A percentile compares a stretch with the other conserved stretches of the same genome.
These are phyloP conservation scores for Globisporangium takayamanum DNA, from an alignment of 352 stramenopile genomes.

Conservation along the genomic window DNA sequence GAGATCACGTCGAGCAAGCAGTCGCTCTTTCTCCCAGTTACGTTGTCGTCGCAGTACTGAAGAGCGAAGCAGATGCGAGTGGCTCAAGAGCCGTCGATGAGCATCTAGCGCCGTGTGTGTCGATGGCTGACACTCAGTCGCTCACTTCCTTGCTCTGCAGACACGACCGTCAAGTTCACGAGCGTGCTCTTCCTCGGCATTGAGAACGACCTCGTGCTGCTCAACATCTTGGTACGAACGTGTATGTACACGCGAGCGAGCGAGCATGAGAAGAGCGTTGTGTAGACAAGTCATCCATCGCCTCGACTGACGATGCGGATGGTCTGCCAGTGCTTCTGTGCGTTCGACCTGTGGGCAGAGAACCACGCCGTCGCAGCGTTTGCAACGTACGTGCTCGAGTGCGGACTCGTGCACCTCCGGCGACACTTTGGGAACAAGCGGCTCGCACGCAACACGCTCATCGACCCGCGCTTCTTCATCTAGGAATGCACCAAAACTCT, in stretches of 20 bases:
- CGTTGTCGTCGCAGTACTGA: neutral
- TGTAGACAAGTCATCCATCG: too few species aligned
- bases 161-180: constrained; percentile 47
- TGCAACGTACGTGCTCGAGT: constrained; percentile 53
- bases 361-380: constrained; percentile 62
- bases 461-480: constrained; percentile 68
- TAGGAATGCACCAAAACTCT: constrained; percentile 20
- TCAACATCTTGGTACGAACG: constrained; percentile 74
- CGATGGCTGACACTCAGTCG: neutral
- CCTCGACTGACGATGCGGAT: neutral
- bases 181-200: constrained; percentile 65
- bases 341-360: constrained; percentile 57
- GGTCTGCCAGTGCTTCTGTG: constrained; percentile 47
- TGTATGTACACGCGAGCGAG: neutral
- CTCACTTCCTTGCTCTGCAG: constrained; percentile 14
- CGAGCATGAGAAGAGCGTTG: neutral
- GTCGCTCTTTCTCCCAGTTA: constrained; percentile 62
- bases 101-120: neutral
- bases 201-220: constrained; percentile 85
- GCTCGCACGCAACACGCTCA: constrained; percentile 45
- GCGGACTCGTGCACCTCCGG: constrained; percentile 27
- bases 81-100: neutral
- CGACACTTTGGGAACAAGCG: constrained; percentile 36
- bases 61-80: neutral
- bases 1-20: constrained; percentile 66